Evolutionary conservation across 179 eudicot genomes (phyloP).

Genomic region (Actinidia arguta): DNA sequence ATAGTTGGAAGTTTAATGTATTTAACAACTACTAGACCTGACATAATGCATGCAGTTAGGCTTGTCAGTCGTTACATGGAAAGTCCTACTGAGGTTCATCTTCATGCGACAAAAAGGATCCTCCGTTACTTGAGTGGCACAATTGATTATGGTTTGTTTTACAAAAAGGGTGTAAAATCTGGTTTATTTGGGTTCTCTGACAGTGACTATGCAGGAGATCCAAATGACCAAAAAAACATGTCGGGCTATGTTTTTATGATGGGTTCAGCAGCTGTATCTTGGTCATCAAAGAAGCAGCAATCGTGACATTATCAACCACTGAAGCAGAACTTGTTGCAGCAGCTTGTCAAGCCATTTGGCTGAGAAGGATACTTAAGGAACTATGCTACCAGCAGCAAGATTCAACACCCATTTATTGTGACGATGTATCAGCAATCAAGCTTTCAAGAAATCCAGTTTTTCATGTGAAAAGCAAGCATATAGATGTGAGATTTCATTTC

Average conservation of each 20-base stretch:
- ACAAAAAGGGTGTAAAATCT: neutral
- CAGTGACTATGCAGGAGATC: neutral
- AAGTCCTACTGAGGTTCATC: too few relatives aligned
- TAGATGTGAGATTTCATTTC: neutral
- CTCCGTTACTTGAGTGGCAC: neutral
- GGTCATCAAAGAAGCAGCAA: neutral
- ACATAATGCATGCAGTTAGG: too few relatives aligned
- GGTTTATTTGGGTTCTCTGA: neutral
- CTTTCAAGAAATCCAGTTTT: neutral
- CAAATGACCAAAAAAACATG: neutral
- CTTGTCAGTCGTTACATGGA: too few relatives aligned
- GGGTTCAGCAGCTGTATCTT: neutral
- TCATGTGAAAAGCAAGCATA: neutral
- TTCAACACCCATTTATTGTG: neutral
- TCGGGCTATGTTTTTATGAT: neutral
- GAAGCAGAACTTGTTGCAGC: too few relatives aligned
- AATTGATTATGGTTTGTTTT: neutral
- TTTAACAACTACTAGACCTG: too few relatives aligned
- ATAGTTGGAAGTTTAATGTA: too few relatives aligned
- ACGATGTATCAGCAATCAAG: neutral
- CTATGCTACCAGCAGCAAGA: neutral
- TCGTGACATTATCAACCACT: too few relatives aligned
- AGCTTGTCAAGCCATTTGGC: neutral
- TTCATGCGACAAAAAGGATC: too few relatives aligned
- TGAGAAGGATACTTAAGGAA: neutral